These are phyloP conservation scores for Artemisia annua DNA, from an alignment of 129 eudicot species.

Conservation along the genomic window DNA sequence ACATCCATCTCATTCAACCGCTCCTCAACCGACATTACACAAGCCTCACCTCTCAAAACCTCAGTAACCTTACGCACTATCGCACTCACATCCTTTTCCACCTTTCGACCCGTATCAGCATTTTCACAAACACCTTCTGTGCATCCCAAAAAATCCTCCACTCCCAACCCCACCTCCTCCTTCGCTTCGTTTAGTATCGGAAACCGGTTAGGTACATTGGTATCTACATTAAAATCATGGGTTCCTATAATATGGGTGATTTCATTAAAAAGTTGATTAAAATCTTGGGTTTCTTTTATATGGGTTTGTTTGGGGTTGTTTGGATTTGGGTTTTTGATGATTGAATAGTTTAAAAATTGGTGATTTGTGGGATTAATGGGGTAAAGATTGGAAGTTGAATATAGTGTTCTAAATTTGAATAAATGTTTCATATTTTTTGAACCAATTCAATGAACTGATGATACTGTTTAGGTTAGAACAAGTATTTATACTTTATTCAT, in stretches of 20 bases:
- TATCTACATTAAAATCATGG: conserved; percentile 25
- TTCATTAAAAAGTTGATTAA: conserved; percentile 55
- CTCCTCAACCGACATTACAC: conserved; percentile 49
- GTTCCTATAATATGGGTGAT: conserved; percentile 65
- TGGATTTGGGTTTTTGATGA: conserved; percentile 26
- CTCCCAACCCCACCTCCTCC: not conserved
- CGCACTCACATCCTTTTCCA: conserved; percentile 50
- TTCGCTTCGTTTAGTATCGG: not conserved
- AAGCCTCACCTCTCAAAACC: conserved; percentile 52
- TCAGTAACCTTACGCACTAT: conserved; percentile 53
- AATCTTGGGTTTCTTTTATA: conserved; percentile 15
- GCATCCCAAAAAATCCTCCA: conserved; percentile 24
- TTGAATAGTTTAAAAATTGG: conserved; percentile 26
- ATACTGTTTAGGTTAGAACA: too few relatives aligned
- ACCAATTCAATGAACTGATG: not conserved
- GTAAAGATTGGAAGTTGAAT: conserved; percentile 25
- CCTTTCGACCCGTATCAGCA: conserved; percentile 31
- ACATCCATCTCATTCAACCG: conserved; percentile 43
- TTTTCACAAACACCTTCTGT: conserved; percentile 61
- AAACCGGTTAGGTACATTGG: conserved; percentile 26
- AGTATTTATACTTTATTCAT: conserved; percentile 1
- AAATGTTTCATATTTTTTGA: conserved; percentile 41
- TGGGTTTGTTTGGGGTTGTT: conserved; percentile 29
- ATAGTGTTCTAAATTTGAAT: conserved; percentile 31
- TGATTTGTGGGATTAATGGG: conserved; percentile 25